phyloP scores from a whole-genome alignment of 2,329 filamentous ascomycete species.

The Thelonectria olida region DNA sequence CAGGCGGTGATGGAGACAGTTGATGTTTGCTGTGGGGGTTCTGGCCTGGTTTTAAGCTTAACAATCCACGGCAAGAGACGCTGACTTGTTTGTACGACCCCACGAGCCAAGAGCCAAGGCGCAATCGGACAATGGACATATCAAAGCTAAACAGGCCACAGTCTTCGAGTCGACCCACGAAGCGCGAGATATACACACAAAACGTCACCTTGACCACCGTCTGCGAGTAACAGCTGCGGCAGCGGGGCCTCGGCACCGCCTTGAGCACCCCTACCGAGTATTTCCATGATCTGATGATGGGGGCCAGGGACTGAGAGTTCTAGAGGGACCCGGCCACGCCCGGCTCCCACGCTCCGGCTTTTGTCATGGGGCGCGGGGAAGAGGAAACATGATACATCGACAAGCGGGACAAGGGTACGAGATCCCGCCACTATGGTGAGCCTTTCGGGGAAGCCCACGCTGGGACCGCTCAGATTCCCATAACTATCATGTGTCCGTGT shows the following conservation, averaged over 20 bases:
- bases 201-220: neutral
- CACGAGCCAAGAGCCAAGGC: conserved; percentile 4
- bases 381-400: neutral
- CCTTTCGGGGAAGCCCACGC: conserved; percentile 15
- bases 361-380: conserved; percentile 28
- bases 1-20: conserved; percentile 24
- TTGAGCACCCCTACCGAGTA: conserved; percentile 2
- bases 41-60: conserved; percentile 32
- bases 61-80: conserved; percentile 5
- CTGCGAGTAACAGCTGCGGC: conserved; percentile 1
- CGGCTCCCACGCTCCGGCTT: conserved; percentile 27
- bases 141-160: conserved; percentile 20
- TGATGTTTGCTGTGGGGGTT: conserved; percentile 17
- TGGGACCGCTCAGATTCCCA: neutral
- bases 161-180: conserved; percentile 19
- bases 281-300: conserved; percentile 35
- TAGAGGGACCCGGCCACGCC: conserved; percentile 27
- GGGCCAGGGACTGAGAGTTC: conserved; percentile 1
- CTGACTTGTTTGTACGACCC: conserved; percentile 2
- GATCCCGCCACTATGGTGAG: conserved; percentile 23
- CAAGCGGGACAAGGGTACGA: neutral
- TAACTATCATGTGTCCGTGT: neutral
- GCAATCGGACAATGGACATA: conserved; percentile 6
- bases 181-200: neutral
- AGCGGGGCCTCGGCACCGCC: conserved; percentile 30